These are phyloP conservation scores for Solanum chilense DNA, from an alignment of 257 asterid species.

Conservation along the genomic window DNA sequence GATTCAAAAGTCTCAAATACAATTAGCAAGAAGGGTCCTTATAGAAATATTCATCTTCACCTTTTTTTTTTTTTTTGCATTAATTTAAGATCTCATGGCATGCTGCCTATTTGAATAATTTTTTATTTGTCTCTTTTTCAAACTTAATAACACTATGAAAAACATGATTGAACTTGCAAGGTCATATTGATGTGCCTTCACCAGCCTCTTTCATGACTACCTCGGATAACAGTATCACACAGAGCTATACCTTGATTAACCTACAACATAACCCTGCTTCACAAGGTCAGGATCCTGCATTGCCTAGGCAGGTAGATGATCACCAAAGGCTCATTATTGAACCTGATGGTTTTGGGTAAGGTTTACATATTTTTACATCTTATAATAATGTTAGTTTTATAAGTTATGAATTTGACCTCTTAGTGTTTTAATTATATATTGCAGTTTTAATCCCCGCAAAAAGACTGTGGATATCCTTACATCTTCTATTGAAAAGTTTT, in stretches of 20 bases:
- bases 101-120: neutral
- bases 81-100: neutral
- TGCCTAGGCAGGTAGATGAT: neutral
- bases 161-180: neutral
- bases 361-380: neutral
- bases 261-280: neutral
- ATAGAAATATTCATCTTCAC: too few species aligned
- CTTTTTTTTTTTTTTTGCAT: neutral
- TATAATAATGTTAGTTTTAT: neutral
- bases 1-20: too few species aligned
- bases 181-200: neutral
- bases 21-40: too few species aligned
- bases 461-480: neutral
- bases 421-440: neutral
- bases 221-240: too few species aligned
- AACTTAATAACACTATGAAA: neutral
- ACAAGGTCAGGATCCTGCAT: neutral
- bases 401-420: neutral
- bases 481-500: neutral
- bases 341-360: neutral
- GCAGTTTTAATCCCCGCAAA: neutral
- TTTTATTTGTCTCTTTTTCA: neutral
- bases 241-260: too few species aligned
- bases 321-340: neutral
- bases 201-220: neutral